A percentile compares a stretch with the other conserved stretches of the same genome.
Evolutionary conservation across 148 eudicot genomes (phyloP).

Genomic region (Dianthus caryophyllus): DNA sequence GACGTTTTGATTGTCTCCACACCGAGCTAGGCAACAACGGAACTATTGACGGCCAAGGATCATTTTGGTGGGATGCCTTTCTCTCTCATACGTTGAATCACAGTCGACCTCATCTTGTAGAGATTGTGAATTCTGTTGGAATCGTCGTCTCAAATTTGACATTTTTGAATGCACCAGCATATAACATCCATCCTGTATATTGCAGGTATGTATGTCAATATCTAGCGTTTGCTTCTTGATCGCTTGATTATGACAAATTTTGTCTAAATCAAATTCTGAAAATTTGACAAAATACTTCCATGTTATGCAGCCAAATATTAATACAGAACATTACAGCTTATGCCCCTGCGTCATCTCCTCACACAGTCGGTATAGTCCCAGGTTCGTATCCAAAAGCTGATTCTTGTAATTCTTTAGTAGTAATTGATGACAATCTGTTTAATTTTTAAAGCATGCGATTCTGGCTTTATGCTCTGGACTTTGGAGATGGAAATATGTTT

Average conservation of each 20-base stretch:
- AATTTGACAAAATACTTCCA: slow-evolving; percentile 2
- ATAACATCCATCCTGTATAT: slow-evolving; percentile 44
- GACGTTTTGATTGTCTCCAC: neutral
- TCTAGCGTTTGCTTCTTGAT: neutral
- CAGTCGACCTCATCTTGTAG: slow-evolving; percentile 59
- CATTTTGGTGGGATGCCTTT: slow-evolving; percentile 50
- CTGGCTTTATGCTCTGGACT: neutral
- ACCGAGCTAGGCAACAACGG: slow-evolving; percentile 44
- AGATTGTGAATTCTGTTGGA: slow-evolving; percentile 35
- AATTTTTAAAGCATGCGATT: neutral
- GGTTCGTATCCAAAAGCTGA: slow-evolving; percentile 24
- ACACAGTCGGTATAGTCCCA: slow-evolving; percentile 53
- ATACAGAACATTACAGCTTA: slow-evolving; percentile 43
- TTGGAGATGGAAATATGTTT: neutral
- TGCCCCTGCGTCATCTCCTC: slow-evolving; percentile 49
- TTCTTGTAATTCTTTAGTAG: neutral
- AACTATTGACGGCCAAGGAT: slow-evolving; percentile 55
- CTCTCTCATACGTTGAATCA: slow-evolving; percentile 35
- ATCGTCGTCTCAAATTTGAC: slow-evolving; percentile 55
- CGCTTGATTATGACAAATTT: neutral
- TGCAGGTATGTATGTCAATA: slow-evolving; percentile 32
- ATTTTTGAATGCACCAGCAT: slow-evolving; percentile 48
- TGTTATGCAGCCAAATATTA: slow-evolving; percentile 40
- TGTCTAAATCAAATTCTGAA: neutral
- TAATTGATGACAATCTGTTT: neutral